Conservation (phyloP, 2,329 filamentous ascomycete genomes). For the Fusarium oxysporum region DNA sequence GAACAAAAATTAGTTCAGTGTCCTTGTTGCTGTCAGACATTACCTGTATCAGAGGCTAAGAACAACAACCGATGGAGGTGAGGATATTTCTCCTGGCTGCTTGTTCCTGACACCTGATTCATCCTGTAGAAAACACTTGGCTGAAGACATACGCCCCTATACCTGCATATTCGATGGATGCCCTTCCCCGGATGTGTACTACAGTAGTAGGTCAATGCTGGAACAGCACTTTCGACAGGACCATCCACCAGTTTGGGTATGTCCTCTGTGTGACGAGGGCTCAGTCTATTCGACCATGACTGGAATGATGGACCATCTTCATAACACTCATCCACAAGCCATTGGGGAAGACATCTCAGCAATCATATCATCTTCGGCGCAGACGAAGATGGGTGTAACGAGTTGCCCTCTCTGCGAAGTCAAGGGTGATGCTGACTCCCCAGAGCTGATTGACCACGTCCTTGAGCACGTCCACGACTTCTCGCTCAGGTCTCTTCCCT, state of each 20-base stretch:
- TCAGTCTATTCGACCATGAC: accelerated
- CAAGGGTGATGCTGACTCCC: accelerated
- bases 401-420: neutral
- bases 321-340: neutral
- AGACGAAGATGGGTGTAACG: neutral
- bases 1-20: neutral
- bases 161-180: neutral
- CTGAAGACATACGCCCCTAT: neutral
- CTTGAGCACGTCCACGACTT: accelerated
- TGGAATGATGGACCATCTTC: neutral
- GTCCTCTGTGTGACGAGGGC: accelerated
- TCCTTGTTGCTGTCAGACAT: neutral
- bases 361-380: accelerated
- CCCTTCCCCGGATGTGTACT: neutral
- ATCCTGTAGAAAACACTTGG: neutral
- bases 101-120: no score
- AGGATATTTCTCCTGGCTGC: no score
- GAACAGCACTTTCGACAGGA: neutral
- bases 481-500: neutral
- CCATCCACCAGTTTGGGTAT: neutral
- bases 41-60: accelerated
- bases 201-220: neutral
- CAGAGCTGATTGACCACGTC: neutral
- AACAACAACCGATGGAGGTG: neutral
- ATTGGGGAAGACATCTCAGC: accelerated